Percentiles rank a stretch among this genome's conserved stretches.
Evolutionary conservation across 2,329 filamentous ascomycete species (phyloP).

Genomic region (Teratosphaeria gauchensis): DNA sequence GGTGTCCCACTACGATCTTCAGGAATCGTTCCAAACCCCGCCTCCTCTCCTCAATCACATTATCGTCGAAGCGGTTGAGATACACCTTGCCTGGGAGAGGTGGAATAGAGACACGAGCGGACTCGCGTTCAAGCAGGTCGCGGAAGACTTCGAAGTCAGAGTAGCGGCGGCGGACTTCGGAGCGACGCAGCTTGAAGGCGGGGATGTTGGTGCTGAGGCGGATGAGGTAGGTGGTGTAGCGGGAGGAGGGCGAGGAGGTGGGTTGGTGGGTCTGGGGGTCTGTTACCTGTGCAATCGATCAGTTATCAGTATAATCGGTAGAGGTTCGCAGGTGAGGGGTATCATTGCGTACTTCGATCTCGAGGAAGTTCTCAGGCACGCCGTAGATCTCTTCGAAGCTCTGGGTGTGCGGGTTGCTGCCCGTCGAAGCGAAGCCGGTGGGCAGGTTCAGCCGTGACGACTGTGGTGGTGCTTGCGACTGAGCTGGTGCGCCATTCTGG

Average conservation of each 20-base stretch:
- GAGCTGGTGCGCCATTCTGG: slow-evolving; percentile 3
- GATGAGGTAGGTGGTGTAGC: slow-evolving; percentile 98
- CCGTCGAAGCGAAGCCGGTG: slow-evolving; percentile 24
- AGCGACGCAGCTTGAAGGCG: slow-evolving; percentile 85
- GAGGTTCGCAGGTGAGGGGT: not conserved
- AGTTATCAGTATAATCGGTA: slow-evolving; percentile 11
- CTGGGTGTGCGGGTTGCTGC: slow-evolving; percentile 42
- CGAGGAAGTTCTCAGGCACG: slow-evolving; percentile 94
- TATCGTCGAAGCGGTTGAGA: slow-evolving; percentile 94
- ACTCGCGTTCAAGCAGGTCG: slow-evolving; percentile 93
- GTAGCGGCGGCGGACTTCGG: slow-evolving; percentile 83
- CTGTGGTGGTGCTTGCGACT: slow-evolving; percentile 6
- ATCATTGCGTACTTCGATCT: slow-evolving; percentile 66
- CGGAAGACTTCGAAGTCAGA: slow-evolving; percentile 98
- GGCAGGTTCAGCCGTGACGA: slow-evolving; percentile 12
- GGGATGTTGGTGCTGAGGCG: slow-evolving; percentile 97
- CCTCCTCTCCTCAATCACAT: slow-evolving; percentile 89
- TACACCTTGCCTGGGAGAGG: slow-evolving; percentile 95
- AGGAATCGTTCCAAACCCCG: slow-evolving; percentile 90
- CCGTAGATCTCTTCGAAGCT: slow-evolving; percentile 99
- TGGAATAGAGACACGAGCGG: slow-evolving; percentile 86
- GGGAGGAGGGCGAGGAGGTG: slow-evolving; percentile 44
- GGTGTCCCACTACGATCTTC: slow-evolving; percentile 95
- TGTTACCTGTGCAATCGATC: slow-evolving; percentile 54
- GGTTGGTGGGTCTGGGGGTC: slow-evolving; percentile 92